Conservation (phyloP, 768 basidiomycete species). For the Cystofilobasidium ferigula region DNA sequence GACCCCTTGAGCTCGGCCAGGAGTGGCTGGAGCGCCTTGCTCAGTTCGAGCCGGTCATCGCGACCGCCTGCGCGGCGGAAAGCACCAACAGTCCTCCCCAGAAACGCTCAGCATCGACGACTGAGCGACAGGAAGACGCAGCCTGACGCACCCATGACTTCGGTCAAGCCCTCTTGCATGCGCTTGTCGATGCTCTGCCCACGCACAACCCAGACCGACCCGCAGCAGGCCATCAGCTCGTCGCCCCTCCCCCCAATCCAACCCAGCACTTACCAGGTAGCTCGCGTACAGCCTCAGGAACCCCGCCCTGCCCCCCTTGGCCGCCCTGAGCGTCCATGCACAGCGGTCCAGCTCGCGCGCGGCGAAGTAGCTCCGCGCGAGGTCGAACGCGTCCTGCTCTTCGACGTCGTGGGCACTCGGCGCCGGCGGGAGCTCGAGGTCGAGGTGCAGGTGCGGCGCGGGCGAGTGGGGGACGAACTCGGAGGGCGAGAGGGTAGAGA, state of each 20-base stretch:
- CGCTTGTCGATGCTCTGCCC: slow-evolving; percentile 22
- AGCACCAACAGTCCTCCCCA: too few relatives aligned
- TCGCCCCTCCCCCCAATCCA: too few relatives aligned
- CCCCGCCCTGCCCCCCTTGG: slow-evolving; percentile 50
- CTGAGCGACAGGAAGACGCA: background rate
- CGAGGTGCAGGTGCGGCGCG: slow-evolving; percentile 19
- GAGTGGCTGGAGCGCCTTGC: slow-evolving; percentile 35
- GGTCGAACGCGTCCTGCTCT: slow-evolving; percentile 51
- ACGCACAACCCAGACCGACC: background rate
- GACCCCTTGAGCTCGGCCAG: slow-evolving; percentile 50
- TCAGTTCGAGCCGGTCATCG: slow-evolving; percentile 16
- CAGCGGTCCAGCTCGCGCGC: slow-evolving; percentile 67
- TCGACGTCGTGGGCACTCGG: slow-evolving; percentile 44
- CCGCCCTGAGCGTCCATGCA: slow-evolving; percentile 52
- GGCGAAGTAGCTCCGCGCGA: slow-evolving; percentile 64
- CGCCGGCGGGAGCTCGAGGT: slow-evolving; percentile 6
- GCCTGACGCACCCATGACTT: slow-evolving; percentile 18
- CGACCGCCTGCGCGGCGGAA: slow-evolving; percentile 3
- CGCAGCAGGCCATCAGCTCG: background rate
- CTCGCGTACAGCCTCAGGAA: slow-evolving; percentile 71
- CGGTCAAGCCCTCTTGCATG: slow-evolving; percentile 21
- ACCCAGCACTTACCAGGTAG: slow-evolving; percentile 79
- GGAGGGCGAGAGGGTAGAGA: slow-evolving; percentile 20
- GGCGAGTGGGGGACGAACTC: slow-evolving; percentile 18
- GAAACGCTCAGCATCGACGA: too few relatives aligned